phyloP scores from a whole-genome alignment of 345 rosid species.

The Carallia brachiata region DNA sequence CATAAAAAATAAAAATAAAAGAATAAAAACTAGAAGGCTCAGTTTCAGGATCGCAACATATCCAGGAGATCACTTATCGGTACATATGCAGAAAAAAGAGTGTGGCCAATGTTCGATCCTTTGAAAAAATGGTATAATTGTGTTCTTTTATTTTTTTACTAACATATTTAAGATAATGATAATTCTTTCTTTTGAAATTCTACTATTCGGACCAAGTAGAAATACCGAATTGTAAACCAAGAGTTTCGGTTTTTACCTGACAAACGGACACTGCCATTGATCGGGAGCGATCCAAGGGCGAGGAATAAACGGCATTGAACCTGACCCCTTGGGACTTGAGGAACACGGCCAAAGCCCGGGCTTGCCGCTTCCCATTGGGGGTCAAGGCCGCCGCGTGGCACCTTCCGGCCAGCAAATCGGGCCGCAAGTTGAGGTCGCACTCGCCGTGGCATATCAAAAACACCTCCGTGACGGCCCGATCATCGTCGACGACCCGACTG shows the following conservation, averaged over 20 bases:
- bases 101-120: too few relatives aligned
- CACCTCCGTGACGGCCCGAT: conserved; percentile 57
- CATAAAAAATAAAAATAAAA: too few relatives aligned
- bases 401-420: conserved; percentile 79
- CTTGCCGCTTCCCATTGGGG: conserved; percentile 77
- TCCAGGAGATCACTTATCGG: too few relatives aligned
- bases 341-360: conserved; percentile 87
- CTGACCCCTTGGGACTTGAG: conserved; percentile 74
- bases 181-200: too few relatives aligned
- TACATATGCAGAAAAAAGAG: too few relatives aligned
- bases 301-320: conserved; percentile 64
- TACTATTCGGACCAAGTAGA: too few relatives aligned
- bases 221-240: neutral
- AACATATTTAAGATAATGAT: too few relatives aligned
- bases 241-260: conserved; percentile 44
- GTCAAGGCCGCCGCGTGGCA: conserved; percentile 69
- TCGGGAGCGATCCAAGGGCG: conserved; percentile 83
- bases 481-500: conserved; percentile 5
- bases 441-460: conserved; percentile 76
- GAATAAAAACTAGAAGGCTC: too few relatives aligned
- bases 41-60: too few relatives aligned
- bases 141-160: too few relatives aligned
- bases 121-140: too few relatives aligned
- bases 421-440: conserved; percentile 65
- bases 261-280: conserved; percentile 78